phyloP scores from a whole-genome alignment of 169 alveolate species.

The Plasmodium cynomolgi region DNA sequence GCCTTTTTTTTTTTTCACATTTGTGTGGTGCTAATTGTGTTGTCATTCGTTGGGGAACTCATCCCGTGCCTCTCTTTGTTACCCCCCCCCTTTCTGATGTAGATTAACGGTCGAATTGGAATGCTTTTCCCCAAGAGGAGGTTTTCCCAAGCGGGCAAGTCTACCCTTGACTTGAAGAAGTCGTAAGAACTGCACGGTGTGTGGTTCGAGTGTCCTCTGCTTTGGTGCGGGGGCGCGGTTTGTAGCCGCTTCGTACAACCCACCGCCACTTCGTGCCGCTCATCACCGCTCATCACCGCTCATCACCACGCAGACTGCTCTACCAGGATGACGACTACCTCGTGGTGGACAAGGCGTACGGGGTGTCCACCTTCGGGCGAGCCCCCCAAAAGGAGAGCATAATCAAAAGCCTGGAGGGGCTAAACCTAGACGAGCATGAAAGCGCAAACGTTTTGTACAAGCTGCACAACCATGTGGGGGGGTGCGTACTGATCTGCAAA shows the following conservation, averaged over 20 bases:
- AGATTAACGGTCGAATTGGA: constrained; percentile 5
- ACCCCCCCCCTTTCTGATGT: too few relatives aligned
- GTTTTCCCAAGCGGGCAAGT: constrained; percentile 7
- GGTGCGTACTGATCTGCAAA: constrained; percentile 45
- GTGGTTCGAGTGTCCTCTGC: neutral
- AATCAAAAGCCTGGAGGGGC: neutral
- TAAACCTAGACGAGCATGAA: neutral
- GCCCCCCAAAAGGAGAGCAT: constrained; percentile 23
- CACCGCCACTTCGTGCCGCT: neutral
- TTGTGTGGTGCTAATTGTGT: neutral
- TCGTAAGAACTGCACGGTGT: neutral
- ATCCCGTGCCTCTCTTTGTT: neutral
- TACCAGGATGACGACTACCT: constrained; percentile 53
- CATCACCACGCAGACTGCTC: neutral
- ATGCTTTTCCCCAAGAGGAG: neutral
- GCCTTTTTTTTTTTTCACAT: neutral
- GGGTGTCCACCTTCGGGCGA: constrained; percentile 48
- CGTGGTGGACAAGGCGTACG: constrained; percentile 35
- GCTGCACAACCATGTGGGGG: constrained; percentile 22
- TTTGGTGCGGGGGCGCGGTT: neutral
- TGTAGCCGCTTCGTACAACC: neutral
- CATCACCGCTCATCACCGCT: neutral
- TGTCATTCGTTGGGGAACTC: neutral
- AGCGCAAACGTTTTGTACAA: constrained; percentile 12
- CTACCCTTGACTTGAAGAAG: constrained; percentile 3